These are phyloP conservation scores for Suillus fuscotomentosus DNA, from an alignment of 768 basidiomycete genomes.

Conservation along the genomic window DNA sequence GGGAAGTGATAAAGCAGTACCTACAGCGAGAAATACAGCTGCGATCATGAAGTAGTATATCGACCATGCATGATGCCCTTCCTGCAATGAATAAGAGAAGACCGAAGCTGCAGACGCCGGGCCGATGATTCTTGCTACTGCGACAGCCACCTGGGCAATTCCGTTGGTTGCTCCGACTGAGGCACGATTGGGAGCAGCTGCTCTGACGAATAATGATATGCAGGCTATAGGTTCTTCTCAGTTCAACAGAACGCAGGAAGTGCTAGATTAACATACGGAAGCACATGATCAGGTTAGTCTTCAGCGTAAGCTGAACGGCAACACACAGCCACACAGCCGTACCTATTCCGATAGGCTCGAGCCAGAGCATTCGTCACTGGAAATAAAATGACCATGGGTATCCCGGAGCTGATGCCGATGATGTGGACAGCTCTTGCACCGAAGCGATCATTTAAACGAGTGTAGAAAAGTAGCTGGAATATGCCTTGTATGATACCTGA, in stretches of 20 bases:
- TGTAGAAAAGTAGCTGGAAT: slow-evolving; percentile 62
- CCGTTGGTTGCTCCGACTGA: background rate
- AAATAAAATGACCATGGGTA: slow-evolving; percentile 30
- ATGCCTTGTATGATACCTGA: slow-evolving; percentile 27
- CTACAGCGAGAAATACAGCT: background rate
- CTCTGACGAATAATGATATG: background rate
- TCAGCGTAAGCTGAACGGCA: slow-evolving; percentile 22
- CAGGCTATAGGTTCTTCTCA: too few species aligned
- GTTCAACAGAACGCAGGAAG: background rate
- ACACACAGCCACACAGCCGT: slow-evolving; percentile 28
- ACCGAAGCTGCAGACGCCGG: background rate
- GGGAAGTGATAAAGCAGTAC: background rate
- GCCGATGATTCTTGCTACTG: background rate
- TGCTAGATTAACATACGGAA: slow-evolving; percentile 24
- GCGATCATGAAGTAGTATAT: background rate
- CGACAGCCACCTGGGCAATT: background rate
- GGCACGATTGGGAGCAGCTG: slow-evolving; percentile 3
- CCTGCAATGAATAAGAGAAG: background rate
- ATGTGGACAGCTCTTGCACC: slow-evolving; percentile 44
- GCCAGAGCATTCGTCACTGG: slow-evolving; percentile 29
- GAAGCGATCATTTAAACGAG: slow-evolving; percentile 48
- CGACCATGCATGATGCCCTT: background rate
- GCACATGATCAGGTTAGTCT: slow-evolving; percentile 25
- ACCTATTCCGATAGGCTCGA: slow-evolving; percentile 15
- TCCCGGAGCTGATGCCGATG: slow-evolving; percentile 24